phyloP scores from a whole-genome alignment of 768 basidiomycete species.

The Mycena vitilis region DNA sequence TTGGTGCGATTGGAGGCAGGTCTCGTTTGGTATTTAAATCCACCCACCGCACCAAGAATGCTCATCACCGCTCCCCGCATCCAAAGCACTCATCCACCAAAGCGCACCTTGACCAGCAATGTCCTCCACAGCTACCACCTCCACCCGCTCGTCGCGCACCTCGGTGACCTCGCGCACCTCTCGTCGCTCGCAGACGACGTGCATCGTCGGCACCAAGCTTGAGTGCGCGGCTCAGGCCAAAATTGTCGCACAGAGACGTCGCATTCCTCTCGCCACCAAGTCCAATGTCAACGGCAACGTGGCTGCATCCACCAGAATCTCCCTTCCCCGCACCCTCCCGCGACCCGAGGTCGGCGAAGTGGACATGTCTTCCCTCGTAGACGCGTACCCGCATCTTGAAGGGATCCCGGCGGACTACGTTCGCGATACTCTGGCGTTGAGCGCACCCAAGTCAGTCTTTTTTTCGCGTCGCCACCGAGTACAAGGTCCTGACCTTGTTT shows the following conservation, averaged over 20 bases:
- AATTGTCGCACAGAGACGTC: slow-evolving; percentile 23
- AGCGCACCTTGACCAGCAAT: background rate
- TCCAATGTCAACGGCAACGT: slow-evolving; percentile 25
- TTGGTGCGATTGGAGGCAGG: too few species aligned
- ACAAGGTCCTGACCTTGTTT: slow-evolving; percentile 15
- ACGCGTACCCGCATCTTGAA: slow-evolving; percentile 33
- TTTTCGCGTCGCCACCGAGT: background rate
- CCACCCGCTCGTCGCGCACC: slow-evolving; percentile 14
- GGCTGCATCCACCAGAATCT: slow-evolving; percentile 20
- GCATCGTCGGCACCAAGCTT: slow-evolving; percentile 10
- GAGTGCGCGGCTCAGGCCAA: slow-evolving; percentile 25
- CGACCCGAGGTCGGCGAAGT: slow-evolving; percentile 38
- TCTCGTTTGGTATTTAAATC: too few species aligned
- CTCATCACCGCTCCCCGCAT: background rate
- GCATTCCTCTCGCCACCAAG: slow-evolving; percentile 28
- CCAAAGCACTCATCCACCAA: background rate
- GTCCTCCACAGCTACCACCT: slow-evolving; percentile 10
- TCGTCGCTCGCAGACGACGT: slow-evolving; percentile 15
- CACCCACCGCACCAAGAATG: background rate
- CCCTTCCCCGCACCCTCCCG: slow-evolving; percentile 37
- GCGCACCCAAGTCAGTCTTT: slow-evolving; percentile 32
- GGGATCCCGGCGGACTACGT: slow-evolving; percentile 37
- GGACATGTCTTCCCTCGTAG: slow-evolving; percentile 20
- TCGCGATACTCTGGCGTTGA: slow-evolving; percentile 33
- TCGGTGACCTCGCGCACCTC: slow-evolving; percentile 5